Base-by-base conservation (phyloP, 495 filamentous ascomycete genomes). In the Paragyromitra xinjiangensis region DNA sequence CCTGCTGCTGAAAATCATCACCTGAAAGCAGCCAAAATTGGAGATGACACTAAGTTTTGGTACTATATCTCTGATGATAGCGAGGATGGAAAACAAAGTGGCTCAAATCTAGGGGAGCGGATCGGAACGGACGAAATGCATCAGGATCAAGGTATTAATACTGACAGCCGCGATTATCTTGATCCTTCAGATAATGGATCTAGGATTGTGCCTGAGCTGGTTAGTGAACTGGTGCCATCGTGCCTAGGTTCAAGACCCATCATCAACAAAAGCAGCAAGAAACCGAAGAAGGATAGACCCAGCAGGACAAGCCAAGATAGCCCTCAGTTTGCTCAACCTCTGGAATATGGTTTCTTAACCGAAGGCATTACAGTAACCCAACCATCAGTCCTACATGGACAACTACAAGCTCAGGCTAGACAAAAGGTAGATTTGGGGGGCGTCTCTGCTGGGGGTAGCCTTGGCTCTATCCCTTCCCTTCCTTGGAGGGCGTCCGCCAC, bases 11-110 rank as follows among this genome's bases (percentile, higher is more conserved):
- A 61, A 3, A 73, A 72, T 40, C 51, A 73, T 40, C 69, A 73
- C 26, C 40, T 77, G 11, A 66, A 66, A 39, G 69, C 50, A 66
- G 74, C 74, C 19, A 73, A 59, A 37, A 22, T 66, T 6, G 74
- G 74, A 45, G 74, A 77, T 44, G 63, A 65, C 37, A 77, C 69
- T 40, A 77, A 77, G 51, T 77, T 77, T 44, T 77, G 74, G 74
- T 77, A 73, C n/a, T 77, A 77, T 73, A 73, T 66, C 42, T 77
- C 74, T 11, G 74, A 77, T 19, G 69, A 73, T 24, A 77, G 74
- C 22, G 69, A 73, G 3, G 69, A 73, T 66, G 69, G 37, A 26
- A 39, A 50, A 45, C 61, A 77, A 58, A 34, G 50, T 24, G 24
- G 11, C 34, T 9, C 69, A 58, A 66, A 61, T 24, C 11, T 22